Base-by-base conservation (phyloP, 139 green algal species). In the Edaphochlamys debaryana region DNA sequence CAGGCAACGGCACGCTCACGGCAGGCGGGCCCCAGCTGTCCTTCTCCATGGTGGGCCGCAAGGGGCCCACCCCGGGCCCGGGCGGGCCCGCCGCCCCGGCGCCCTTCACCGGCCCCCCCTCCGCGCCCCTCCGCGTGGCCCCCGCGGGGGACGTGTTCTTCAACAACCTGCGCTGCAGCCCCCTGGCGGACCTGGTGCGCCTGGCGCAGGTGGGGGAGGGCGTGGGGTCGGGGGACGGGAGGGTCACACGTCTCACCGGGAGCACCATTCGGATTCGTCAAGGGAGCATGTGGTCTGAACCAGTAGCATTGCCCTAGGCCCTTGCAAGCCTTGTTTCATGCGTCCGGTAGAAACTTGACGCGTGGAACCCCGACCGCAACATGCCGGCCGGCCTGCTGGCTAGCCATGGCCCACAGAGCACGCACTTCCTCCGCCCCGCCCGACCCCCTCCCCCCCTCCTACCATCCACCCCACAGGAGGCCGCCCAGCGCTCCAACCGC, bases 91-190 rank as follows among this genome's bases (percentile, higher is more conserved):
- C 41, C n/a, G 13, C 4, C 11, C 27, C 17, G 32, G 17, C 30
- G 52, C 23, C 74, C 32, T 82, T 67, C 76, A 9, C 15, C 42
- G 76, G 76, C 8, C 63, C 76, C 0, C 42, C 62, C 29, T 63
- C 42, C 58, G 92, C 92, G 25, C 87, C 87, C 0, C 92, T 91
- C 64, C 48, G 64, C 27, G 80, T 91, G 25, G 79, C 80, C 1
- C 86, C 82, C 9, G 34, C 71, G 2, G 37, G 15, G 19, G 41
- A 34, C n/a, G 50, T 92, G 50, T 79, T 79, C 32, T 84, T 95
- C 36, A 95, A 95, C 80, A 95, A 95, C 85, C 86, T 93, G 77
- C 66, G 78, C 30, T 95, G 92, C 84, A 19, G 34, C 27, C 62
- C 76, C 42, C 63, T 82, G 42, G 34, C 4, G 60, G 62, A 82